Evolutionary conservation across 331 rosid species (phyloP), one percentile per base, ranked within the genome.

Genomic region (Arachis monticola): DNA sequence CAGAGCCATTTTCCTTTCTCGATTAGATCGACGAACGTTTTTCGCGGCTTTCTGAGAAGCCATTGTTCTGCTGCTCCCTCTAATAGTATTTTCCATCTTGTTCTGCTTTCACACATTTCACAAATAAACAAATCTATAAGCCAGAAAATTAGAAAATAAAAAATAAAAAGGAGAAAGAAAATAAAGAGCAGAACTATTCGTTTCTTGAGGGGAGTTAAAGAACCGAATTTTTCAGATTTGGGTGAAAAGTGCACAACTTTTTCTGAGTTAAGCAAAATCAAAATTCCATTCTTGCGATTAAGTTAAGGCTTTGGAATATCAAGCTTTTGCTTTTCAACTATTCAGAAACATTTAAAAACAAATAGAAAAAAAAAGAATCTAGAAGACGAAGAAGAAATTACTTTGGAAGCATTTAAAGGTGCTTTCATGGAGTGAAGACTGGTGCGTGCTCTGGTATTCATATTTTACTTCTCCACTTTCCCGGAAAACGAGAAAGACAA

Each of bases 1-100:
- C 76, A 94, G 91, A 41, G 96, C 92, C 80, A 91, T 77, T 78
- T 90, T 94, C 83, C 83, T 89, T 67, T 94, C 99, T 82, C 89
- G 83, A 82, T 83, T 90, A 2, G 90, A 88, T 90, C 87, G 80
- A 14, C 89, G 88, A 31, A 93, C 85, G 72, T 83, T 93, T 75
- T 83, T 87, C 74, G 51, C 75, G 55, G 79, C 57, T 83, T 87
- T 89, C 80, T 77, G 92, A 56, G 83, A 66, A 69, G 77, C 85
- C 81, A 84, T 75, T 74, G 79, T 62, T 82, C 88, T 91, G 82
- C 78, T 80, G 81, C 80, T 80, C 27, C 83, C 83, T 57, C 82
- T 81, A 52, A 61, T 65, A 74, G 40, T 35, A 35, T 35, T 35
- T 3, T 92, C 92, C 87, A 87, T 85, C 85, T 94, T 90, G 86